A percentile compares a stretch with the other conserved stretches of the same genome.
Evolutionary conservation across 257 asterid genomes (phyloP).

Genomic region (Nicotiana otophora): DNA sequence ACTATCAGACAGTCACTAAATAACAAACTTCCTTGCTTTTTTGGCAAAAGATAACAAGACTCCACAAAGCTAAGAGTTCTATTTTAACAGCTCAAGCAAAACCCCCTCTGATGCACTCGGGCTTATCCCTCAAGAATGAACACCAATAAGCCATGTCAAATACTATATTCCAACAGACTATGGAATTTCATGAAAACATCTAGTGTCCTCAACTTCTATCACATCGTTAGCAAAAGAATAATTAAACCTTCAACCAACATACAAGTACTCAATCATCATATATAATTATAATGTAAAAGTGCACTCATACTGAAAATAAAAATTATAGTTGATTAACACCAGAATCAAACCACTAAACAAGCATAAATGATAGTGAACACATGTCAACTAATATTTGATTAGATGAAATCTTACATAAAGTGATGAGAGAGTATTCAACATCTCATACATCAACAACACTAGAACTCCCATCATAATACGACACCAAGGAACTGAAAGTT

Average conservation of each 20-base stretch:
- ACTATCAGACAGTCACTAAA: background rate
- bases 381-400: background rate
- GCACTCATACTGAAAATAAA: background rate
- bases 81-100: background rate
- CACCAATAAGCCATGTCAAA: background rate
- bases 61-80: background rate
- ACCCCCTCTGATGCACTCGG: background rate
- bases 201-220: background rate
- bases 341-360: background rate
- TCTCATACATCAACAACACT: background rate
- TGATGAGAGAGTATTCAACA: background rate
- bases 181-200: background rate
- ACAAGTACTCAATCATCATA: background rate
- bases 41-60: background rate
- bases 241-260: background rate
- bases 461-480: background rate
- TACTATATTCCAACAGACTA: background rate
- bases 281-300: background rate
- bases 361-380: background rate
- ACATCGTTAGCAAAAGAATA: background rate
- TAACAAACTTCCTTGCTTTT: background rate
- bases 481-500: conserved; percentile 1
- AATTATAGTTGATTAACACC: background rate
- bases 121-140: background rate
- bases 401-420: background rate